These are phyloP conservation scores for Microdochium trichocladiopsis DNA, from an alignment of 2,329 filamentous ascomycete genomes.

Conservation along the genomic window DNA sequence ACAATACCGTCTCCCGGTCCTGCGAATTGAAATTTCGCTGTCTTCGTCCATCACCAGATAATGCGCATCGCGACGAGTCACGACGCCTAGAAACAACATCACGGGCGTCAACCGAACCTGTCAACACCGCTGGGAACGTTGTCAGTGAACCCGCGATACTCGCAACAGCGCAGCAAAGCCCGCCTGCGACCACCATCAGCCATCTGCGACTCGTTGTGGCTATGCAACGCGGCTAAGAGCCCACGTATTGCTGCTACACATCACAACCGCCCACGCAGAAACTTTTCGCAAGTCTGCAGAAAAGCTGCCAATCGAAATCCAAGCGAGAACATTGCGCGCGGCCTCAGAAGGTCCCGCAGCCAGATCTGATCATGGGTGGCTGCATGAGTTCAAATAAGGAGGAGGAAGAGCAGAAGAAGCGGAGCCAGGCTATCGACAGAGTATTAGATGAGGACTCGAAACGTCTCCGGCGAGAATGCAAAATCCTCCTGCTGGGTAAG, in stretches of 20 bases:
- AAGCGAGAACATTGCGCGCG: background rate
- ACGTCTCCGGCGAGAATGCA: constrained; percentile 93
- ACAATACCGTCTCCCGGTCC: background rate
- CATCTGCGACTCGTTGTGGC: background rate
- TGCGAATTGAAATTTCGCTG: background rate
- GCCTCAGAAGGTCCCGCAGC: background rate
- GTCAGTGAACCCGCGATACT: background rate
- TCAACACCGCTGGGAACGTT: background rate
- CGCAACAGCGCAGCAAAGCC: background rate
- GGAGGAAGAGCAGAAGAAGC: constrained; percentile 89
- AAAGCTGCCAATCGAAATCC: background rate
- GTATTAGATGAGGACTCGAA: constrained; percentile 91
- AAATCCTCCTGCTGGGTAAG: constrained; percentile 88
- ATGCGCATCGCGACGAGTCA: background rate
- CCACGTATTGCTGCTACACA: background rate
- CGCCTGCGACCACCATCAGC: background rate
- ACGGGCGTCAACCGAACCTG: background rate
- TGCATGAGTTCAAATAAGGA: constrained; percentile 88
- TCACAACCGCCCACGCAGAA: background rate
- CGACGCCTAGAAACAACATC: background rate
- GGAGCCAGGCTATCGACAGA: constrained; percentile 92
- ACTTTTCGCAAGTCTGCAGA: background rate
- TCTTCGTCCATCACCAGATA: background rate
- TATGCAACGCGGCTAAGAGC: background rate
- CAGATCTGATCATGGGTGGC: constrained; percentile 64